Base-by-base conservation (phyloP, 2,329 filamentous ascomycete genomes). In the Claviceps humidiphila region DNA sequence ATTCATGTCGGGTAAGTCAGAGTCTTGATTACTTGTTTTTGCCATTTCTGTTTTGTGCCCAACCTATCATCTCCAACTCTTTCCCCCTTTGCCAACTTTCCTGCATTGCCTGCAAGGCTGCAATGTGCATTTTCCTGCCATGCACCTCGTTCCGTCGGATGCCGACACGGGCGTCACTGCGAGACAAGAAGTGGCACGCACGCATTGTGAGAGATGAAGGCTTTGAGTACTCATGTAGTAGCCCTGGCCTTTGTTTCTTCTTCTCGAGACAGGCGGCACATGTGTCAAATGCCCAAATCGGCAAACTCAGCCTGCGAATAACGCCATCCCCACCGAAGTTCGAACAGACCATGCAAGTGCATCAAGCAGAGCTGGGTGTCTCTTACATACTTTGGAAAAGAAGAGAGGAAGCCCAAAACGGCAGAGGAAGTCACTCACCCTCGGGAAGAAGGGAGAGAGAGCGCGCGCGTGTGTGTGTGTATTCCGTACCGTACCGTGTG, bases 1-100 rank as follows among this genome's bases (percentile, higher is more conserved):
- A 78, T 95, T 57, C 87, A 89, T 68, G 89, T 98, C 57, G 82
- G 80, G 86, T 90, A 81, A 71, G 83, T 71, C 38, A 42, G 5
- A 16, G 34, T 30, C 17, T 49, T 53, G 54, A 51, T 51, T 50
- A 54, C 48, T 58, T 72, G 72, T 30, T 82, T 53, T 82, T 77
- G 30, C 50, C 44, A 52, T 49, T 52, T 50, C 49, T 46, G 51
- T 30, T n/a, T n/a, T 16, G 9, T 45, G 2, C 11, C 3, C 34
- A 16, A 24, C 14, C 24, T 44, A 34, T 11, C 41, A 3, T 9
- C 17, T 3, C 6, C 41, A n/a, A 7, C 17, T 17, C 40, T 17
- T 17, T 8, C 40, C n/a, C 6, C 40, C 30, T 37, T 20, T 37
- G 16, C 4, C 8, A n/a, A 2, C 20, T 11, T n/a, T 8, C 5